Evolutionary conservation across 495 filamentous ascomycete genomes (phyloP), one percentile per base, ranked within the genome.

Genomic region (Tuber melanosporum): DNA sequence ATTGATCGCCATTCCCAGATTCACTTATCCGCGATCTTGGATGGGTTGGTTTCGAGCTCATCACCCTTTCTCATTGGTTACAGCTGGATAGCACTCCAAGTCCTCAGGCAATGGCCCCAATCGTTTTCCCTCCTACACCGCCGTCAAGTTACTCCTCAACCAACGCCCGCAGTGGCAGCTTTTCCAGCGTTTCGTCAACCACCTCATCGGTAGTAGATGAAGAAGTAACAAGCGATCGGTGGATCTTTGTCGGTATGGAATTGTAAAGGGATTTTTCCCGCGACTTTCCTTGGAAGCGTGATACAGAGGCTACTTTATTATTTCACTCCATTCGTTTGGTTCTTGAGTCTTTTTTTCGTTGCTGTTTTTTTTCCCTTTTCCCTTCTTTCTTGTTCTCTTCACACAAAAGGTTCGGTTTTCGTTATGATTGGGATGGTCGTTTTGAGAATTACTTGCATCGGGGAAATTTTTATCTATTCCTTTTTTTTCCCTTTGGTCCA

Each of bases 31-130:
- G 90, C 80, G 93, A 93, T 75, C 88, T 98, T 49, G 92, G 94
- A 80, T 98, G 94, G 94, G 94, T 94, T 79, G 94, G 94, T 45
- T 98, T 97, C 81, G 91, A 91, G 82, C 87, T 93, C 73, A 90
- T 90, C 72, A 94, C 92, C 22, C 86, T 98, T 19, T 89, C 92
- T 75, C 87, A 89, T 70, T 97, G 93, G 92, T 87, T 88, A 3
- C 78, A 86, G 71, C 52, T 73, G 8, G 75, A 77, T 20, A 74
- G 70, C 32, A 62, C 26, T 45, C 43, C 42, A 19, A 72, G 70
- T 69, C 70, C 47, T 41, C 80, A 77, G 19, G 36, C 76, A 9
- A 71, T 41, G 41, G 71, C 46, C 22, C 52, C 47, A 32, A 66
- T 66, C 10, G 26, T 66, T 32, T 66, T 66, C n/a, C 57, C 57